Base-by-base conservation (phyloP, 371 early-diverging fungal species). In the Massospora cicadina region DNA sequence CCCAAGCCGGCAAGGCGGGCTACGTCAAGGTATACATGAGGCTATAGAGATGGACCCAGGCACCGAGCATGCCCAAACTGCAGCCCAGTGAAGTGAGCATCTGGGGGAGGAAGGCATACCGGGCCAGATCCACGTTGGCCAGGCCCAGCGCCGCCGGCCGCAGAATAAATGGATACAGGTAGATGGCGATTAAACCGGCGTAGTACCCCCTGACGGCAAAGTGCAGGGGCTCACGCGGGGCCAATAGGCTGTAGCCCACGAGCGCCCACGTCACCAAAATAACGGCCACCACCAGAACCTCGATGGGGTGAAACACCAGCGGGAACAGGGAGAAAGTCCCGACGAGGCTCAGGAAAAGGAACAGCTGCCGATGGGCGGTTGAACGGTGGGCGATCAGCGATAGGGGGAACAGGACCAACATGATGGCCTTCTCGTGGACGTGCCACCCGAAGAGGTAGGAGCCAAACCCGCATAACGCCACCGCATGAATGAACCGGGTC, bases 391-490 rank as follows among this genome's bases (percentile, higher is more conserved):
- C 2, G 26, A 62, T 13, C n/a, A 33, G 53, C 25, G 23, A 23
- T 69, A 91, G 78, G 2, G 96, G 93, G 56, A 90, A 83, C 55
- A 90, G 68, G 1, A 90, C 81, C 67, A 94, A 66, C 71, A 97
- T 73, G 13, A 93, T 83, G 0, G 98, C 98, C 74, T 97, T 97
- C 69, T 97, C 98, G 69, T 97, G 98, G 5, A 97, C 98, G 73
- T 97, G 98, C 95, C 95, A 97, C 24, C 95, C 95, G 73, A 95
- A 95, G 68, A 91, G 68, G 72, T 85, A 97, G 28, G 95, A 89
- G 0, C 87, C 81, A 65, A 87, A 91, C 0, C 85, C 91, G 67
- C 90, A 91, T 25, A 91, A 73, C 0, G 84, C 81, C 21, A 94
- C 68, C 0, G 85, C 74, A 23, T 82, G 73, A n/a, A 93, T 28